Evolutionary conservation across 73 alveolate species (phyloP), one percentile per base, ranked within the genome.

Genomic region (Uronychia setigera): DNA sequence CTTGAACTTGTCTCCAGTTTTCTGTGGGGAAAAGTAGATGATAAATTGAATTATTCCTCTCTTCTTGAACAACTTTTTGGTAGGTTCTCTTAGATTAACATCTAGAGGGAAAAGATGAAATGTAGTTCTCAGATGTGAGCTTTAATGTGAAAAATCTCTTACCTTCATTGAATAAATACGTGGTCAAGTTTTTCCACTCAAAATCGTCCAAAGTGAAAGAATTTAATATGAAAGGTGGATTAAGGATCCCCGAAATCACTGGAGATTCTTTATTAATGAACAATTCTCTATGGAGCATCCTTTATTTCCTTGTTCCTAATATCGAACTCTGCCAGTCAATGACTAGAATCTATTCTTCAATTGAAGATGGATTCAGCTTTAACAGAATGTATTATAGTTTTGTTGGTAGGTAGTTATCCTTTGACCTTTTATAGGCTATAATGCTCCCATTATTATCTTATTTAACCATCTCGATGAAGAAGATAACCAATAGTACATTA

Each of bases 361-460:
- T 31, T 9, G 57, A 30, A 25, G 86, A 80, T 58, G 86, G 86
- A 0, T 76, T 80, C 77, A 29, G 76, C 29, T 80, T 80, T 31
- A 80, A 80, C 59, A 28, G 86, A 29, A 29, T 80, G 67, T 19
- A 46, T 5, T 46, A 46, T 19, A 46, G 67, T 19, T 46, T 46
- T 46, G 67, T 46, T 5, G 67, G 67, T 46, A 46, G 5, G 79
- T 26, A n/a, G n/a, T n/a, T n/a, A n/a, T n/a, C n/a, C n/a, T 67
- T 13, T 13, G 34, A 1, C 78, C 26, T 0, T 5, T 57, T 26
- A 34, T 80, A 9, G 86, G 86, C 58, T 80, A 80, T 28, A 80
- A 80, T 9, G 86, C 60, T 1, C 86, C 86, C 1, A 80, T 80
- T 34, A 34, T 80, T 59, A 34, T 80, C 58, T 79, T 80, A 0